A percentile compares a stretch with the other conserved stretches of the same genome.
These are phyloP conservation scores for Aeschynomene evenia DNA, from an alignment of 306 rosid species.

Conservation along the genomic window DNA sequence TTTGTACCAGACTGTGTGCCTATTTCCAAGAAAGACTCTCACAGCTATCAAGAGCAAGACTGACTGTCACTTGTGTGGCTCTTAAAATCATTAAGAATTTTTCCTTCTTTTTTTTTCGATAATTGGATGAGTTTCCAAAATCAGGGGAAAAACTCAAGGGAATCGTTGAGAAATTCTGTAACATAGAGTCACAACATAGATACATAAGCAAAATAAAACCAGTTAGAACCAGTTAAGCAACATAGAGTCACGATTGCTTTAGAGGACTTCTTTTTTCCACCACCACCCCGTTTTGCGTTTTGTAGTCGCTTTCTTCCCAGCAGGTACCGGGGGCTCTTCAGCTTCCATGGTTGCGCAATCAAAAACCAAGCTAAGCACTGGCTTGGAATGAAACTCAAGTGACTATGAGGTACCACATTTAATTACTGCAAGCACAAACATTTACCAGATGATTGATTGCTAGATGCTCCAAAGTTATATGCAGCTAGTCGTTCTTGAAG, in stretches of 20 bases:
- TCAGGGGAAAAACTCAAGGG: no score
- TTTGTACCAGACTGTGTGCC: no score
- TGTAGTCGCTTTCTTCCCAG: conserved; percentile 46
- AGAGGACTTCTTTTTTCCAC: conserved; percentile 51
- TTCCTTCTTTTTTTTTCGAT: no score
- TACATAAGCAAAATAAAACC: no score
- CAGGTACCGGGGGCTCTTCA: conserved; percentile 51
- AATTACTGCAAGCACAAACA: neutral
- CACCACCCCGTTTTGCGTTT: conserved; percentile 48
- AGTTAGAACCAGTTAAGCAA: no score
- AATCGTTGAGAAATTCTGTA: no score
- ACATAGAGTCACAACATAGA: no score
- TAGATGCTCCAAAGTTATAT: conserved; percentile 71
- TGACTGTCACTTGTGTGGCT: no score
- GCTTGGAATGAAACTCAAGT: neutral
- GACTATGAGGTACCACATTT: neutral
- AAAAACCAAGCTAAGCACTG: neutral
- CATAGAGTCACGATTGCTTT: conserved; percentile 27
- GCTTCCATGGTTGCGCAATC: conserved; percentile 48
- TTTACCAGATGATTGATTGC: conserved; percentile 62
- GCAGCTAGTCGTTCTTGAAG: conserved; percentile 96
- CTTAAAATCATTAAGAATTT: no score
- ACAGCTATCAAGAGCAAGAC: no score
- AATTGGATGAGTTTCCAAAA: no score
- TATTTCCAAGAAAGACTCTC: no score